Evolutionary conservation across 1,284 basidiomycete species (phyloP).

Genomic region (Tilletia indica): DNA sequence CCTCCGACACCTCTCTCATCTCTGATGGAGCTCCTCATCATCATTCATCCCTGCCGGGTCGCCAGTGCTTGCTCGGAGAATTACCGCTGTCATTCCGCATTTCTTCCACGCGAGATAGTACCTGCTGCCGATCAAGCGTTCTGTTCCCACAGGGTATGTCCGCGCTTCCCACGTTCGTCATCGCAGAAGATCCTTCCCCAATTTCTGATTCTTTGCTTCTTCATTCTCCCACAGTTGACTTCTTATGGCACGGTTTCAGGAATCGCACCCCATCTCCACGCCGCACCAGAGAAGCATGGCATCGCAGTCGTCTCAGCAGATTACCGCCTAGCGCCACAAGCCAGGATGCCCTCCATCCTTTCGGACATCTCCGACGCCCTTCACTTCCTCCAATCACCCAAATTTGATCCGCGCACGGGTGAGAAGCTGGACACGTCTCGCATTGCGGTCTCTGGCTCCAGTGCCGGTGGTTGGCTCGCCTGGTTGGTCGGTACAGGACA

Average conservation of each 20-base stretch:
- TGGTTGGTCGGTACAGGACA: constrained; percentile 31
- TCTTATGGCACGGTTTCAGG: constrained; percentile 19
- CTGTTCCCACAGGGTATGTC: background rate
- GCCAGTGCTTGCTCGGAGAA: constrained; percentile 75
- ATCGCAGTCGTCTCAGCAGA: constrained; percentile 36
- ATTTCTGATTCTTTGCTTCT: background rate
- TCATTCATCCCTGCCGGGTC: constrained; percentile 96
- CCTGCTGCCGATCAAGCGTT: constrained; percentile 58
- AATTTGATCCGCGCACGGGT: background rate
- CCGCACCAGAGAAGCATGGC: constrained; percentile 30
- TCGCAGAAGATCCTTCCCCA: background rate
- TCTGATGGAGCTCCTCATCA: constrained; percentile 95
- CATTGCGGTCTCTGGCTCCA: constrained; percentile 27
- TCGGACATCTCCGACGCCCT: constrained; percentile 26
- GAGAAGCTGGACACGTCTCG: background rate
- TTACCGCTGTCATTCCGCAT: constrained; percentile 75
- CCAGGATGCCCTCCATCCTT: constrained; percentile 34
- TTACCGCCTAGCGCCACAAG: constrained; percentile 43
- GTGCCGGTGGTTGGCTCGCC: constrained; percentile 44
- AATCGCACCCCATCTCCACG: constrained; percentile 31
- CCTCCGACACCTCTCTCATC: constrained; percentile 66
- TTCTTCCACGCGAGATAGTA: constrained; percentile 67
- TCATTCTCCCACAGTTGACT: constrained; percentile 58
- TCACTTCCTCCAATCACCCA: background rate
- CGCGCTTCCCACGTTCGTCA: background rate